These are phyloP conservation scores for Wickerhamiella parazyma DNA, from an alignment of 805 yeast genomes.

Conservation along the genomic window DNA sequence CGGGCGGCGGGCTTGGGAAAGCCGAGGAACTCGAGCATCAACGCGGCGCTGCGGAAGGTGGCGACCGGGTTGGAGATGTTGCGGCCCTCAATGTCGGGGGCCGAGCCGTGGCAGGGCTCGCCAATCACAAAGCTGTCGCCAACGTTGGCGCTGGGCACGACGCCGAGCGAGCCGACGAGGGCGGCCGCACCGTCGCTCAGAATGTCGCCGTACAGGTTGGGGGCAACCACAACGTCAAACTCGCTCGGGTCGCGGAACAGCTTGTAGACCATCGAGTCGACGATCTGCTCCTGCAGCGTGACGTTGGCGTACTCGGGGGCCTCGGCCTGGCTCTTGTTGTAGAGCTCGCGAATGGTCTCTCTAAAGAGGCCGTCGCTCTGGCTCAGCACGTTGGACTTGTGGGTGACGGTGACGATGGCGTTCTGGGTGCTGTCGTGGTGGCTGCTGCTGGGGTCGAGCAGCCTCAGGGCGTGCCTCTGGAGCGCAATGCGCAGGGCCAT, in stretches of 20 bases:
- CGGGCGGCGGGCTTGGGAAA: conserved; percentile 77
- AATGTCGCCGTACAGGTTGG: conserved; percentile 95
- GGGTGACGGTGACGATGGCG: conserved; percentile 82
- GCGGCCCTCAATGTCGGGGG: conserved; percentile 95
- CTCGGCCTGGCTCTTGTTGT: conserved; percentile 25
- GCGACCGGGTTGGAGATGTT: conserved; percentile 89
- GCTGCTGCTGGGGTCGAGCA: conserved; percentile 27
- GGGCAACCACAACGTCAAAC: conserved; percentile 97
- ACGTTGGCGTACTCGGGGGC: conserved; percentile 44
- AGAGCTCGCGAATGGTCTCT: conserved; percentile 59
- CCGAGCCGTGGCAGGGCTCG: conserved; percentile 98
- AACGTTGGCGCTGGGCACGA: conserved; percentile 95
- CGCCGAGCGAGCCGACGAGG: conserved; percentile 91
- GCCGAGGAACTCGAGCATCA: conserved; percentile 95
- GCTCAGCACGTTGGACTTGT: conserved; percentile 88
- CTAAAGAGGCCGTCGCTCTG: conserved; percentile 93
- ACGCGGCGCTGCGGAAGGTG: conserved; percentile 92
- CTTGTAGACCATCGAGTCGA: conserved; percentile 97
- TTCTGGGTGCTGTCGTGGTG: conserved; percentile 32
- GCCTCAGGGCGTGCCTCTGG: conserved; percentile 73
- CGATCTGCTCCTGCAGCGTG: conserved; percentile 84
- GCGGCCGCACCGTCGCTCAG: conserved; percentile 98
- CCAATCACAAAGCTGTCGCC: conserved; percentile 95
- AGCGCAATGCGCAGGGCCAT: conserved; percentile 88
- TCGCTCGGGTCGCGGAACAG: conserved; percentile 97